Evolutionary conservation across 2,329 filamentous ascomycete genomes (phyloP).

Genomic region (Colletotrichum zoysiae): DNA sequence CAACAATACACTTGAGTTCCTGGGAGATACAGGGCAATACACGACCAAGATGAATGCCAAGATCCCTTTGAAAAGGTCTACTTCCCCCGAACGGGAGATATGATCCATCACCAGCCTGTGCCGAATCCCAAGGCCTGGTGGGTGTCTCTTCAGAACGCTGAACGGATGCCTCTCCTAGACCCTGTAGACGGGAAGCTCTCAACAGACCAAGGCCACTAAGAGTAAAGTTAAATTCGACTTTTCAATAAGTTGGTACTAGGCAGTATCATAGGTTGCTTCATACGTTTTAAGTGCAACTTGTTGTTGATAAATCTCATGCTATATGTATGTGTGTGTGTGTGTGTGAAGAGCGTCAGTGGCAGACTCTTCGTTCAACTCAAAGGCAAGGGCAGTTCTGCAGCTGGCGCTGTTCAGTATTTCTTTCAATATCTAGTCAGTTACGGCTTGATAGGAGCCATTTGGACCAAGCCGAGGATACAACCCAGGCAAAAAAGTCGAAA

Average conservation of each 20-base stretch:
- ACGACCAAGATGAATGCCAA: constrained; percentile 49
- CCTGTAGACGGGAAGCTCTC: constrained; percentile 31
- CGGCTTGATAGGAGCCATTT: constrained; percentile 62
- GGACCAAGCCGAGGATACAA: constrained; percentile 38
- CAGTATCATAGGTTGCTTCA: no score
- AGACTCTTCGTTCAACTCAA: constrained; percentile 53
- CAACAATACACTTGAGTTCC: constrained; percentile 49
- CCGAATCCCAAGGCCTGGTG: constrained; percentile 51
- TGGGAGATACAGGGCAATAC: constrained; percentile 51
- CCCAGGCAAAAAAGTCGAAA: constrained; percentile 50
- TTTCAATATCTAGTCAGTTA: constrained; percentile 54
- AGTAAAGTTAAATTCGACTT: constrained; percentile 56
- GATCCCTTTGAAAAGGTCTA: constrained; percentile 49
- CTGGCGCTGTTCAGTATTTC: constrained; percentile 30
- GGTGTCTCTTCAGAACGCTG: constrained; percentile 44
- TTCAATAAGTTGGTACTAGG: not conserved
- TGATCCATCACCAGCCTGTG: constrained; percentile 55
- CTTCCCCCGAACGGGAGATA: constrained; percentile 48
- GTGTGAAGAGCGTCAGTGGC: constrained; percentile 50
- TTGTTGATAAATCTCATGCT: constrained; percentile 1
- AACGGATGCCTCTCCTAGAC: constrained; percentile 24
- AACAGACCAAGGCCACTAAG: constrained; percentile 50
- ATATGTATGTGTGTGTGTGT: constrained; percentile 53
- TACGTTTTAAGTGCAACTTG: no score
- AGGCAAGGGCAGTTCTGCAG: constrained; percentile 45